Evolutionary conservation across 331 rosid species (phyloP).

Genomic region (Quercus tomentella): DNA sequence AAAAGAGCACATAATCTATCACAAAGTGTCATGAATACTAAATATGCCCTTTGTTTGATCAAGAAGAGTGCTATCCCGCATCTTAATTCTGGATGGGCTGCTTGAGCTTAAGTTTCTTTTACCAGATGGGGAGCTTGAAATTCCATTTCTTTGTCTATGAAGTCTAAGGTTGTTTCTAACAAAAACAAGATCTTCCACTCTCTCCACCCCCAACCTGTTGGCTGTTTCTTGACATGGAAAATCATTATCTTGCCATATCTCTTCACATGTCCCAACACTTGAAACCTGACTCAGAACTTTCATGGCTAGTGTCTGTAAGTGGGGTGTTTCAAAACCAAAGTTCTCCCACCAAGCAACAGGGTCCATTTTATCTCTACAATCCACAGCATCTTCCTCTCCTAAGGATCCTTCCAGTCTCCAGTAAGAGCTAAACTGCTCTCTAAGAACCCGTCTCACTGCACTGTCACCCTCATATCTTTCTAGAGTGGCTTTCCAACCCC

Average conservation of each 20-base stretch:
- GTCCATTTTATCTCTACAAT: conserved; percentile 58
- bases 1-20: background rate
- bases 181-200: conserved; percentile 41
- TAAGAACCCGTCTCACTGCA: conserved; percentile 29
- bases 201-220: conserved; percentile 27
- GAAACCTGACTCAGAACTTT: conserved; percentile 61
- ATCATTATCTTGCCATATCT: conserved; percentile 34
- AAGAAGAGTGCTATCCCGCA: conserved; percentile 14
- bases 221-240: conserved; percentile 20
- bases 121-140: conserved; percentile 4
- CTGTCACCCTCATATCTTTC: conserved; percentile 48
- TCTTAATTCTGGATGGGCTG: conserved; percentile 13
- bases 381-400: conserved; percentile 61
- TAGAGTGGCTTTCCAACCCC: conserved; percentile 56
- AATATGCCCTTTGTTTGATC: conserved; percentile 18
- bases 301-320: conserved; percentile 52
- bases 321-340: conserved; percentile 60
- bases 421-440: conserved; percentile 61
- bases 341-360: conserved; percentile 71
- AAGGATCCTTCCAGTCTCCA: conserved; percentile 48
- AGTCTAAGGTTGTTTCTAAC: conserved; percentile 56
- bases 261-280: conserved; percentile 45
- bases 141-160: conserved; percentile 27
- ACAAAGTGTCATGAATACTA: conserved; percentile 5
- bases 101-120: background rate